These are phyloP conservation scores for Nannochloris sp. DNA, from an alignment of 139 green algal species.

Conservation along the genomic window DNA sequence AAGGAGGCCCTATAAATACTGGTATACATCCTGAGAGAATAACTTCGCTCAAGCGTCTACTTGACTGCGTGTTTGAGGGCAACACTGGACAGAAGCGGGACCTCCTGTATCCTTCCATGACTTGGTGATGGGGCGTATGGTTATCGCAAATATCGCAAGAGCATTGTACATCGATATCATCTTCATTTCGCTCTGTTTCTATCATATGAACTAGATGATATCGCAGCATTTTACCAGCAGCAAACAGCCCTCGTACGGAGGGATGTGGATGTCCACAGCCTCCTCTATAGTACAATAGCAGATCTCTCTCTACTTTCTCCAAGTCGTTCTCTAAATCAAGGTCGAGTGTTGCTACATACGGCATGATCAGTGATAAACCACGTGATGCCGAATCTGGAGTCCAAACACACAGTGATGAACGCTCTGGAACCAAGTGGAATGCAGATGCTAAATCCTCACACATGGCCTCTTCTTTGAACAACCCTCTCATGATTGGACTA, in stretches of 20 bases:
- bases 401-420: constrained; percentile 26
- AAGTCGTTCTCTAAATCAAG: constrained; percentile 15
- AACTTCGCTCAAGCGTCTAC: constrained; percentile 20
- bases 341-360: constrained; percentile 20
- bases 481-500: constrained; percentile 12
- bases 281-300: constrained; percentile 22
- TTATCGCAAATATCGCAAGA: constrained; percentile 30
- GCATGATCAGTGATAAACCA: constrained; percentile 20
- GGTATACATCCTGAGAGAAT: constrained; percentile 25
- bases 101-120: constrained; percentile 17
- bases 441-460: constrained; percentile 31
- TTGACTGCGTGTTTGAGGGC: constrained; percentile 22
- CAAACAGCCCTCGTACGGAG: constrained; percentile 11
- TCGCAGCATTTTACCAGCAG: constrained; percentile 33
- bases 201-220: constrained; percentile 13
- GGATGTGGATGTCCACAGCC: constrained; percentile 22
- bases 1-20: constrained; percentile 32
- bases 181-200: not conserved
- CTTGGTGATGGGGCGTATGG: constrained; percentile 13
- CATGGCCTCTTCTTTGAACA: constrained; percentile 22
- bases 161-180: constrained; percentile 18
- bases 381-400: constrained; percentile 14
- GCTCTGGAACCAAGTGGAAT: constrained; percentile 18
- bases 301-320: constrained; percentile 4
- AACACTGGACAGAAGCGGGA: constrained; percentile 27